Evolutionary conservation across 2,329 filamentous ascomycete species (phyloP).

Genomic region (Trichothecium roseum): DNA sequence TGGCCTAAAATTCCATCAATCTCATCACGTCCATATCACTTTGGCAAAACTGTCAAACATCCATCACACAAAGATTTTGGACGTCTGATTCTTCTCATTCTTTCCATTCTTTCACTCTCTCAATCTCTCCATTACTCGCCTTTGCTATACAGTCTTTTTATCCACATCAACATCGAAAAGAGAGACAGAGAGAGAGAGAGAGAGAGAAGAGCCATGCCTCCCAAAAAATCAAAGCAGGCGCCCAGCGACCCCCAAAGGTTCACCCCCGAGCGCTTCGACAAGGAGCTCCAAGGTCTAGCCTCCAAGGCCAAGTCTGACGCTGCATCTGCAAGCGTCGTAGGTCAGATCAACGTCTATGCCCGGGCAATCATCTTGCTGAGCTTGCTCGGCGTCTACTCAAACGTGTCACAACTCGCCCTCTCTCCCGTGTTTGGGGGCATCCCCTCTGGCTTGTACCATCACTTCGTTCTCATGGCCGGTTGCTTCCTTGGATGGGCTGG

Average conservation of each 20-base stretch:
- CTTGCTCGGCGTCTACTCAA: conserved; percentile 48
- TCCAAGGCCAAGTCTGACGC: conserved; percentile 16
- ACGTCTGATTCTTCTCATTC: conserved; percentile 13
- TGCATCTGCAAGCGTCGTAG: neutral
- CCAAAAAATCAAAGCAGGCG: conserved; percentile 2
- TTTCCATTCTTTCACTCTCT: too few relatives aligned
- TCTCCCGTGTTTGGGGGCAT: conserved; percentile 85
- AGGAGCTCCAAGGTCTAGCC: conserved; percentile 41
- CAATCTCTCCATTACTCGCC: too few relatives aligned
- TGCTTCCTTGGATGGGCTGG: conserved; percentile 64
- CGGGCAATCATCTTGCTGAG: conserved; percentile 17
- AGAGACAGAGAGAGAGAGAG: too few relatives aligned
- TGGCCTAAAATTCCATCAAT: too few relatives aligned
- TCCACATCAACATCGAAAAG: too few relatives aligned
- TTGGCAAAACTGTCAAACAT: conserved; percentile 4
- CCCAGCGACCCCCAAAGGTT: conserved; percentile 17
- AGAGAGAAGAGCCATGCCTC: neutral
- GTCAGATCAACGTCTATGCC: conserved; percentile 22
- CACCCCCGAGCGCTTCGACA: conserved; percentile 42
- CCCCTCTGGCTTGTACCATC: conserved; percentile 63
- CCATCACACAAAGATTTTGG: conserved; percentile 17
- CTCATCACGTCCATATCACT: too few relatives aligned
- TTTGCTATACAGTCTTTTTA: too few relatives aligned
- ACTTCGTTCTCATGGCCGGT: conserved; percentile 52
- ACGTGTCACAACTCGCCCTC: conserved; percentile 64